Evolutionary conservation across 2,329 filamentous ascomycete species (phyloP), one percentile per base, ranked within the genome.

Genomic region (Malbranchea zuffiana): DNA sequence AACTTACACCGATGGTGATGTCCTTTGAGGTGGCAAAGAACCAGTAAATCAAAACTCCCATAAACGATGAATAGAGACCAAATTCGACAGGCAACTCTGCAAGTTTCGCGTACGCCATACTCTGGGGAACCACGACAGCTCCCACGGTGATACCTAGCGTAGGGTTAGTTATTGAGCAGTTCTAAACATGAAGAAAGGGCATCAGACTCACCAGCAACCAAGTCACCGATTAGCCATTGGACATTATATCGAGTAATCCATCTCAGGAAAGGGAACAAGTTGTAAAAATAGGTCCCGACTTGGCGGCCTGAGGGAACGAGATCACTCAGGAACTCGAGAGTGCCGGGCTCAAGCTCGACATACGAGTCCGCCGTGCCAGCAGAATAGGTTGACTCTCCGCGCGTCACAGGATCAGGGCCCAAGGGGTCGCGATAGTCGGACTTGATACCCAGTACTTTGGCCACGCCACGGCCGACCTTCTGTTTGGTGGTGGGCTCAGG

Each of bases 21-120:
- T 98, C 88, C 57, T 96, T 98, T 10, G 88, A 95, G 0, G 90
- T 98, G 21, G 87, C 90, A 53, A 96, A 96, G 55, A 95, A 82
- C 88, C 88, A 96, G 62, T 98, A 98, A 43, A 94, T 71, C 44
- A 94, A 59, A 11, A 93, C 87, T 34, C 88, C 90, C 72, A 95
- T 90, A 55, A 98, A 96, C 0, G 88, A 95, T 0, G 88, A 90
- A 61, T 93, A 93, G 1, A 96, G 72, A 35, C 88, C 88, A 52
- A 79, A 96, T 54, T 96, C 71, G 4, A 80, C 74, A 1, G 75
- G 70, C n/a, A 96, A 69, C 43, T 79, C 72, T 29, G 88, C 88
- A 17, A 96, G 70, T 43, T 78, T 69, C 19, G 88, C 87, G 61
- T 96, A 96, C 1, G 88, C 87, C 88, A 96, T 95, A 44, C 85